Conservation (phyloP, 73 alveolate genomes). For the Paramecium primaurelia region DNA sequence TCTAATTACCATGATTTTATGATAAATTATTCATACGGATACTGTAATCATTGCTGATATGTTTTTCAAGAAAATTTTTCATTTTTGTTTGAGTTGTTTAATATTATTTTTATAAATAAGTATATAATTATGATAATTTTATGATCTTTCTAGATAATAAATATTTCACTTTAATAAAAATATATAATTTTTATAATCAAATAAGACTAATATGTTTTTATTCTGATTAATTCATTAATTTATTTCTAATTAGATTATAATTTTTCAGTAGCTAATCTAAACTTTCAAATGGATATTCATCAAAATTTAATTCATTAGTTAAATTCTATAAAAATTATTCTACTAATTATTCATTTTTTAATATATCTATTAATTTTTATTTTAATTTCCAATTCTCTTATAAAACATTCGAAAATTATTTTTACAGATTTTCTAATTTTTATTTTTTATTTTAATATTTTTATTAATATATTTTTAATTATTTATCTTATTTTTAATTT, state of each 20-base stretch:
- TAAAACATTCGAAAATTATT: background rate
- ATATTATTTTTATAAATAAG: background rate
- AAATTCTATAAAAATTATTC: background rate
- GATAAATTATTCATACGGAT: background rate
- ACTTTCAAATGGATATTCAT: background rate
- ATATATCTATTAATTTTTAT: background rate
- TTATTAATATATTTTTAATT: background rate
- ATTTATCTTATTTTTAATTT: background rate
- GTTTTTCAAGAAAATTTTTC: background rate
- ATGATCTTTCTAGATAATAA: background rate
- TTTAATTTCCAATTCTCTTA: background rate
- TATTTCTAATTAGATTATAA: background rate
- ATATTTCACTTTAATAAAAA: background rate
- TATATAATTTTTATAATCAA: background rate
- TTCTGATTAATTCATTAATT: background rate
- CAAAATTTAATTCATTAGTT: background rate
- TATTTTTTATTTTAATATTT: background rate
- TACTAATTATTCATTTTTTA: background rate
- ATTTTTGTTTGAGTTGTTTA: background rate
- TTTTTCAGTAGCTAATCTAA: background rate
- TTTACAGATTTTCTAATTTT: background rate
- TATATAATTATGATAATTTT: background rate
- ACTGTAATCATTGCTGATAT: background rate
- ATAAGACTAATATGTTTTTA: background rate
- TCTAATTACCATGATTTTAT: background rate